Conservation (phyloP, 1,284 basidiomycete genomes). For the Uromyces viciae-fabae region DNA sequence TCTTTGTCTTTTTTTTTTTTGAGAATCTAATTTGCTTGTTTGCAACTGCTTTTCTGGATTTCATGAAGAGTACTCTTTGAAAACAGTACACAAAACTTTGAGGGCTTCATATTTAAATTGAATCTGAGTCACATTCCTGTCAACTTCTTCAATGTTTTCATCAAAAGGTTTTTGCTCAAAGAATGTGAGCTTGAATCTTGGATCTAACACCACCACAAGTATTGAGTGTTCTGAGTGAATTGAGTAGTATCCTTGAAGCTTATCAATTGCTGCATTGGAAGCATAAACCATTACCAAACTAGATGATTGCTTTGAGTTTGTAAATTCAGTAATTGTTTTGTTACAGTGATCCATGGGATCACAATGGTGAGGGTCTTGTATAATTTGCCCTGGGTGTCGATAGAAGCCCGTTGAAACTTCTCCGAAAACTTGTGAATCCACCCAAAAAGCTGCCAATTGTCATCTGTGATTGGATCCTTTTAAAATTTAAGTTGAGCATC, state of each 20-base stretch:
- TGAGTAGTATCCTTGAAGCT: neutral
- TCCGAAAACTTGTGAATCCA: neutral
- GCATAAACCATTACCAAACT: neutral
- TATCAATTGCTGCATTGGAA: neutral
- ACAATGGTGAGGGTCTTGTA: neutral
- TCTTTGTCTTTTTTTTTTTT: neutral
- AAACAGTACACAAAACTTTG: neutral
- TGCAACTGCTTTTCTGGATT: neutral
- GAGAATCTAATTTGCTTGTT: neutral
- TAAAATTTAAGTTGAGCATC: too few species aligned
- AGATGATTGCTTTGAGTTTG: neutral
- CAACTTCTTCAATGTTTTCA: neutral
- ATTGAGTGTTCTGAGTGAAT: neutral
- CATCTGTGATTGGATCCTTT: neutral
- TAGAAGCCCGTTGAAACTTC: neutral
- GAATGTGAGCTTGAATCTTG: neutral
- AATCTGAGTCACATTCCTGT: neutral
- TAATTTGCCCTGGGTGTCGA: neutral
- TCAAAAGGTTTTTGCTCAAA: neutral
- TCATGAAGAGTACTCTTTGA: neutral
- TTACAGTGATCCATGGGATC: slow-evolving; percentile 3
- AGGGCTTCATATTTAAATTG: neutral
- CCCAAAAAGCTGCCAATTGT: neutral
- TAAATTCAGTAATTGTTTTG: neutral
- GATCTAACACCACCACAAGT: neutral